Conservation (phyloP, 1,284 basidiomycete species). For the Malassezia arunalokei region DNA sequence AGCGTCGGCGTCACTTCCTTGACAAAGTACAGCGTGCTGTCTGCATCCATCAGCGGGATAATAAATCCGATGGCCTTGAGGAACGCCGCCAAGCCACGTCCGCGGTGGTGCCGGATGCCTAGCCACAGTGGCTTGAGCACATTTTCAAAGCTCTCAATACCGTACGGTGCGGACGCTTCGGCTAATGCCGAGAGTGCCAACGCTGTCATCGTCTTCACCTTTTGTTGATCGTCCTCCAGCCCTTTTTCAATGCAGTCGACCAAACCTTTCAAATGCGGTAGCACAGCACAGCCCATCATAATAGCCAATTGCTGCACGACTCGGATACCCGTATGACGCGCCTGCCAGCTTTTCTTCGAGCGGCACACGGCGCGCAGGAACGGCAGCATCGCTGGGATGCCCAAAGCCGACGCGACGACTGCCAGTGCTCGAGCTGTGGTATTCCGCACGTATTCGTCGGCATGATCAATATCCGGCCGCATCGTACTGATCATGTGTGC, state of each 20-base stretch:
- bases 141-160: slow-evolving; percentile 98
- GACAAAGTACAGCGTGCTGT: slow-evolving; percentile 50
- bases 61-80: slow-evolving; percentile 98
- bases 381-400: slow-evolving; percentile 89
- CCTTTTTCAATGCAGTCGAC: slow-evolving; percentile 95
- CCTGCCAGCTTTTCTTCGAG: slow-evolving; percentile 99
- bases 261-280: slow-evolving; percentile 89
- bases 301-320: slow-evolving; percentile 99
- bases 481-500: slow-evolving; percentile 99
- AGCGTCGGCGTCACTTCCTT: slow-evolving; percentile 49
- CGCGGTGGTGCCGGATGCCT: slow-evolving; percentile 92
- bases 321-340: slow-evolving; percentile 94
- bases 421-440: slow-evolving; percentile 98
- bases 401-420: slow-evolving; percentile 93
- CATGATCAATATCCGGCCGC: slow-evolving; percentile 98
- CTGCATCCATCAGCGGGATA: slow-evolving; percentile 97
- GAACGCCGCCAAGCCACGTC: slow-evolving; percentile 94
- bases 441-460: slow-evolving; percentile 97
- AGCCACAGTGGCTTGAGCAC: slow-evolving; percentile 97
- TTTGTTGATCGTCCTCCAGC: slow-evolving; percentile 93
- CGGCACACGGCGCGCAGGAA: slow-evolving; percentile 97
- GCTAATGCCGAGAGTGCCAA: slow-evolving; percentile 89
- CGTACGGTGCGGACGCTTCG: slow-evolving; percentile 93
- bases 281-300: slow-evolving; percentile 99
- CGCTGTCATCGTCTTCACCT: slow-evolving; percentile 97